phyloP scores from a whole-genome alignment of 192 early-diverging fungal genomes.

The Entomortierella lignicola region DNA sequence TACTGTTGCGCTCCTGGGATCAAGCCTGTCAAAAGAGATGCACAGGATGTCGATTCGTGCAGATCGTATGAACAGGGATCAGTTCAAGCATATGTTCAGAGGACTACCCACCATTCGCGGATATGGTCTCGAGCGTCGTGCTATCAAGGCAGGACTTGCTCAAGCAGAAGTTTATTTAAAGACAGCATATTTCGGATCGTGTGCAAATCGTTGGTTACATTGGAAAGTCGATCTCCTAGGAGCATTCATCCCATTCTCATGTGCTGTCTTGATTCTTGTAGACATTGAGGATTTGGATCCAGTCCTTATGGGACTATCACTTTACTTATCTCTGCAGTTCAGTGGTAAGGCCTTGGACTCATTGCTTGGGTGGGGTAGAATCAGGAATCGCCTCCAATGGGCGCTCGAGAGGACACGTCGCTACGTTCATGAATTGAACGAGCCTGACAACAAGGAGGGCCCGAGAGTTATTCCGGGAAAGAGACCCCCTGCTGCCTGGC shows the following conservation, averaged over 20 bases:
- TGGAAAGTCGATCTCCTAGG: slow-evolving; percentile 49
- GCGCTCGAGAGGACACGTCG: slow-evolving; percentile 45
- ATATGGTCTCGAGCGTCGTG: slow-evolving; percentile 46
- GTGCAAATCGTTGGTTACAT: slow-evolving; percentile 51
- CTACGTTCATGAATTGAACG: slow-evolving; percentile 32
- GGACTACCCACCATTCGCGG: slow-evolving; percentile 48
- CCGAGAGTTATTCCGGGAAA: slow-evolving; percentile 13
- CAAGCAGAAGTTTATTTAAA: slow-evolving; percentile 45
- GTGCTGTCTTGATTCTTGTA: slow-evolving; percentile 21
- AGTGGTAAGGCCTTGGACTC: slow-evolving; percentile 29
- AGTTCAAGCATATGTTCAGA: slow-evolving; percentile 50
- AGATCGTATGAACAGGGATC: slow-evolving; percentile 51
- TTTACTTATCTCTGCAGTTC: slow-evolving; percentile 49
- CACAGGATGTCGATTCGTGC: slow-evolving; percentile 50
- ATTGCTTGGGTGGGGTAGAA: slow-evolving; percentile 35
- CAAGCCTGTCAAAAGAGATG: slow-evolving; percentile 52
- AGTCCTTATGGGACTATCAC: slow-evolving; percentile 28
- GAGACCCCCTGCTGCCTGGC: slow-evolving; percentile 42
- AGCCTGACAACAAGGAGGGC: slow-evolving; percentile 20
- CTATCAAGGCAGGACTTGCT: slow-evolving; percentile 44
- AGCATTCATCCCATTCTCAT: slow-evolving; percentile 39
- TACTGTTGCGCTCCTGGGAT: slow-evolving; percentile 32
- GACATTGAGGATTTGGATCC: slow-evolving; percentile 36
- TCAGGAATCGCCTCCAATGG: slow-evolving; percentile 51
- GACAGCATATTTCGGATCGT: slow-evolving; percentile 41